Conservation (phyloP, 1,139 yeast genomes). For the Kurtzmaniella quercitrusa region DNA sequence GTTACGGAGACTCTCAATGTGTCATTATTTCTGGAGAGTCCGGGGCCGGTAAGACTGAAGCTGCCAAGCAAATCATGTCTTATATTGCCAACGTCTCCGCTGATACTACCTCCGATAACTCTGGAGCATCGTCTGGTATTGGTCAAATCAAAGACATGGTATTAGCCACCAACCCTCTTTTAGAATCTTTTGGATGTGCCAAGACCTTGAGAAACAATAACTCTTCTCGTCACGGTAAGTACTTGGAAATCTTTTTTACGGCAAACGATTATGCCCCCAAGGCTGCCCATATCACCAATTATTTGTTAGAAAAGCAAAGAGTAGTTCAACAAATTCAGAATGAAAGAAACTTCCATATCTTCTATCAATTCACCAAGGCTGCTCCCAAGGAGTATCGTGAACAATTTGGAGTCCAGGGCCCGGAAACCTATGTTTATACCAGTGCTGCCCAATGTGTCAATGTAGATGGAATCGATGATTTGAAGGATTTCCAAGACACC, state of each 20-base stretch:
- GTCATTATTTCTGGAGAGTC: slow-evolving; percentile 98
- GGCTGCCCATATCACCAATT: slow-evolving; percentile 94
- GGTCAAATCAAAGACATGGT: slow-evolving; percentile 95
- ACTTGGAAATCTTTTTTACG: slow-evolving; percentile 87
- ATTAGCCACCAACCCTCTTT: slow-evolving; percentile 90
- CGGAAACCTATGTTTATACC: slow-evolving; percentile 88
- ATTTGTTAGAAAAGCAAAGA: slow-evolving; percentile 88
- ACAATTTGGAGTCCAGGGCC: slow-evolving; percentile 82
- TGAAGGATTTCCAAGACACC: slow-evolving; percentile 74
- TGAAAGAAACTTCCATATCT: slow-evolving; percentile 96
- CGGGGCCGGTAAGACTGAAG: slow-evolving; percentile 99
- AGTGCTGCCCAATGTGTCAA: slow-evolving; percentile 80
- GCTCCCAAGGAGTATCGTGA: slow-evolving; percentile 85
- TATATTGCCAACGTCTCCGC: slow-evolving; percentile 83
- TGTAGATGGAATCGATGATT: slow-evolving; percentile 85
- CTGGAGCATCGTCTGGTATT: slow-evolving; percentile 39
- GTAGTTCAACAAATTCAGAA: slow-evolving; percentile 89
- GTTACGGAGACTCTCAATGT: slow-evolving; percentile 93
- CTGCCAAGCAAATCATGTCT: slow-evolving; percentile 98
- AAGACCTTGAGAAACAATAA: slow-evolving; percentile 94
- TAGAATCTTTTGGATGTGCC: slow-evolving; percentile 98
- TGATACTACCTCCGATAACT: slow-evolving; percentile 32
- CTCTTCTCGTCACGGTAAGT: slow-evolving; percentile 96
- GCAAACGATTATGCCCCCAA: slow-evolving; percentile 73
- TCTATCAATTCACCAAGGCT: slow-evolving; percentile 91